A percentile compares a stretch with the other conserved stretches of the same genome.
Evolutionary conservation across 176 grass and related monocot genomes (phyloP).

Genomic region (Triticum urartu): DNA sequence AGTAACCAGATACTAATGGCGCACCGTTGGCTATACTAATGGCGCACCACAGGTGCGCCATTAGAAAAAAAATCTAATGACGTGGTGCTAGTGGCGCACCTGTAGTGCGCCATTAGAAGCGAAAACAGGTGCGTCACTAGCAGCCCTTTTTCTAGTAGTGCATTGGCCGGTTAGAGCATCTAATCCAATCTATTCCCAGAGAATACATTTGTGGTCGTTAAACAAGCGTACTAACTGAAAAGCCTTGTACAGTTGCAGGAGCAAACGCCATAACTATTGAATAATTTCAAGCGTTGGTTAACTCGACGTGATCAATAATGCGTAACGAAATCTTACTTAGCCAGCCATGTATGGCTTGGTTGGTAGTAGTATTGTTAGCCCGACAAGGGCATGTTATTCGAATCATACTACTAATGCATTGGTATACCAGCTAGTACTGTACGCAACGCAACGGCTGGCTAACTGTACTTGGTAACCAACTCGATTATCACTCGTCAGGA

Average conservation of each 20-base stretch:
- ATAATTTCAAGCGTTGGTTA: no score
- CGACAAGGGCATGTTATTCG: constrained; percentile 28
- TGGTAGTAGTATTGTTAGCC: not conserved
- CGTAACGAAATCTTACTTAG: not conserved
- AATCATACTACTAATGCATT: not conserved
- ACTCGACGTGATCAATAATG: not conserved
- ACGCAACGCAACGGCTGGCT: not conserved
- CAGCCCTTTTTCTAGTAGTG: no score
- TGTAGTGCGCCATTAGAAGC: no score
- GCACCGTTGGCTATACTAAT: no score
- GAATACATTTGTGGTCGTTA: no score
- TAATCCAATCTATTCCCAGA: not conserved
- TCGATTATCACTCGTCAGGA: not conserved
- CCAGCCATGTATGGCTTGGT: not conserved
- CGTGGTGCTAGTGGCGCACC: no score
- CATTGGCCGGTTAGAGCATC: constrained; percentile 7
- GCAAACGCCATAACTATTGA: no score
- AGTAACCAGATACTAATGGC: no score
- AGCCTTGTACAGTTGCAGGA: not conserved
- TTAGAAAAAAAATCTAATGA: no score
- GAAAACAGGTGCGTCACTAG: no score
- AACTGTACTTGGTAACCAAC: constrained; percentile 14
- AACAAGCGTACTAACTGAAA: not conserved
- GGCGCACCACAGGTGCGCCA: no score
- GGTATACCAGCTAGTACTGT: no score